A percentile compares a stretch with the other conserved stretches of the same genome.
These are phyloP conservation scores for Candida tetrigidarum DNA, from an alignment of 1,139 yeast species.

Conservation along the genomic window DNA sequence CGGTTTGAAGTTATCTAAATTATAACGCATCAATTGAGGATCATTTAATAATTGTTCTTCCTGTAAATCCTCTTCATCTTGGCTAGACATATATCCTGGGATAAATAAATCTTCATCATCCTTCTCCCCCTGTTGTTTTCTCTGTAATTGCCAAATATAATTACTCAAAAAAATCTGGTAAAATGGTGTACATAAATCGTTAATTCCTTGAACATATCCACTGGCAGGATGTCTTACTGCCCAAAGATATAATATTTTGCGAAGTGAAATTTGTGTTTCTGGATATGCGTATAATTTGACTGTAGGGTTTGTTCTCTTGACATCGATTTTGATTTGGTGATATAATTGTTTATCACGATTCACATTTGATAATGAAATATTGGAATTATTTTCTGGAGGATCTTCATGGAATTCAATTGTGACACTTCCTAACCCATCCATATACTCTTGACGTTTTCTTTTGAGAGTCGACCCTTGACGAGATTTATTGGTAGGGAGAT, in stretches of 20 bases:
- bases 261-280: conserved; percentile 76
- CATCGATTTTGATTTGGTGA: conserved; percentile 96
- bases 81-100: conserved; percentile 34
- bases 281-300: conserved; percentile 70
- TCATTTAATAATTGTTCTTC: conserved; percentile 35
- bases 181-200: conserved; percentile 93
- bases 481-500: conserved; percentile 82
- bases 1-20: conserved; percentile 62
- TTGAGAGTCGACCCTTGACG: conserved; percentile 72
- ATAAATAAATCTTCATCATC: conserved; percentile 35
- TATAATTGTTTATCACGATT: conserved; percentile 74
- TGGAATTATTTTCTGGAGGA: conserved; percentile 20
- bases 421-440: conserved; percentile 59
- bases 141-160: conserved; percentile 57
- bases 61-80: conserved; percentile 29
- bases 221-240: conserved; percentile 97
- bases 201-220: conserved; percentile 99
- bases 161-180: conserved; percentile 83
- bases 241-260: conserved; percentile 88
- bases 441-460: conserved; percentile 85
- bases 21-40: conserved; percentile 26
- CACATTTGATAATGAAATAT: conserved; percentile 23
- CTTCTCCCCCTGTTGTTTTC: conserved; percentile 20
- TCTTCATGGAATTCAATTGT: conserved; percentile 55
- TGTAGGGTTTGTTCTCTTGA: conserved; percentile 92